phyloP scores from a whole-genome alignment of 257 asterid species.

The Leptodermis oblonga region DNA sequence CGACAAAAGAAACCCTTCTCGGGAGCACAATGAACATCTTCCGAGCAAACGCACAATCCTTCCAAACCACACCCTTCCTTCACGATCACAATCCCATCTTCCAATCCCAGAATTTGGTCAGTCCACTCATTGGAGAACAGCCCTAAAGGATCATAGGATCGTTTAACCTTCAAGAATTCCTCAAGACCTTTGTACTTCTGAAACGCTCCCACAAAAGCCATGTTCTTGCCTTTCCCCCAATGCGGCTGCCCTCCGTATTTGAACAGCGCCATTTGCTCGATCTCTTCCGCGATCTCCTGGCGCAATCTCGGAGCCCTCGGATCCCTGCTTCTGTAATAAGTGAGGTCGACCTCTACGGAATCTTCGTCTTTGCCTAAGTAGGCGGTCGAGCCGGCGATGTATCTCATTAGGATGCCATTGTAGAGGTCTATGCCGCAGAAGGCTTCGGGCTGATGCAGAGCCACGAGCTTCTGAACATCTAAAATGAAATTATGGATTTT shows the following conservation, averaged over 20 bases:
- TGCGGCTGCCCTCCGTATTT: conserved; percentile 11
- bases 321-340: conserved; percentile 6
- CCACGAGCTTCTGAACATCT: conserved; percentile 4
- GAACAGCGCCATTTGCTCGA: conserved; percentile 4
- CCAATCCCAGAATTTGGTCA: conserved; percentile 14
- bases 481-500: background rate
- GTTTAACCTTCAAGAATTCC: conserved; percentile 8
- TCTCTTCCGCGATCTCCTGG: background rate
- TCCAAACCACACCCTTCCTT: conserved; percentile 16
- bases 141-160: conserved; percentile 10
- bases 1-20: conserved; percentile 1
- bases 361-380: conserved; percentile 8
- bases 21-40: conserved; percentile 19
- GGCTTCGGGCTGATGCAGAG: background rate
- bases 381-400: background rate
- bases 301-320: conserved; percentile 3
- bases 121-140: conserved; percentile 20
- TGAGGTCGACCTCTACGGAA: background rate
- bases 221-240: conserved; percentile 12
- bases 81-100: background rate
- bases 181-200: background rate
- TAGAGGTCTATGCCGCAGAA: background rate
- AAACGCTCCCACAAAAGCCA: conserved; percentile 3
- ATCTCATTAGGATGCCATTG: background rate
- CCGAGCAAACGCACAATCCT: conserved; percentile 16